Percentiles rank a stretch among this genome's conserved stretches.
Conservation (phyloP, 805 yeast species). For the Candida broadrunensis region DNA sequence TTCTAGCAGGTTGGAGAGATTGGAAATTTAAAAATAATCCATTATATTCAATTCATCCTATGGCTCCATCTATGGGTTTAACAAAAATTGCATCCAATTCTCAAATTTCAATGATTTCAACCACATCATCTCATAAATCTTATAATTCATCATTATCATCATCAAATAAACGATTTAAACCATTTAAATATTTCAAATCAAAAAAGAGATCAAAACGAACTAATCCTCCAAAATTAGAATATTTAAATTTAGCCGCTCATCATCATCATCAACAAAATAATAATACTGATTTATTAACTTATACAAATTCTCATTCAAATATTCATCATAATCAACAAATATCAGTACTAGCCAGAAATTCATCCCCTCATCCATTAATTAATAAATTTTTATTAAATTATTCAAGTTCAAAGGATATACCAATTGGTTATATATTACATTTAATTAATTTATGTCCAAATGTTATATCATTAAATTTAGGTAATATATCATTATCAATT, state of each 20-base stretch:
- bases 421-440: slow-evolving; percentile 73
- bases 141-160: slow-evolving; percentile 10
- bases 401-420: slow-evolving; percentile 69
- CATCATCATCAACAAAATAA: background rate
- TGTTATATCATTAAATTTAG: slow-evolving; percentile 53
- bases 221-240: slow-evolving; percentile 3
- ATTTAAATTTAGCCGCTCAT: slow-evolving; percentile 5
- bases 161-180: slow-evolving; percentile 13
- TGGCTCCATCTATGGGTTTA: slow-evolving; percentile 13
- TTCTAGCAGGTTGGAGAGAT: slow-evolving; percentile 86
- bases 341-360: slow-evolving; percentile 2
- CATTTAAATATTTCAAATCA: slow-evolving; percentile 17
- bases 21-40: slow-evolving; percentile 82
- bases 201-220: slow-evolving; percentile 13
- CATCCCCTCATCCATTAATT: slow-evolving; percentile 52
- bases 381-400: slow-evolving; percentile 61
- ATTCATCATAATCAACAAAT: background rate
- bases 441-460: slow-evolving; percentile 66
- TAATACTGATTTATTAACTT: background rate
- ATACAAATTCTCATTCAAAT: background rate
- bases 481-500: slow-evolving; percentile 56
- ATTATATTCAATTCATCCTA: slow-evolving; percentile 40
- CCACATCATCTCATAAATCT: slow-evolving; percentile 14
- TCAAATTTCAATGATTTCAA: slow-evolving; percentile 13
- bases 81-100: slow-evolving; percentile 15